Evolutionary conservation across 2,329 filamentous ascomycete genomes (phyloP).

Genomic region (Sporothrix sp.): DNA sequence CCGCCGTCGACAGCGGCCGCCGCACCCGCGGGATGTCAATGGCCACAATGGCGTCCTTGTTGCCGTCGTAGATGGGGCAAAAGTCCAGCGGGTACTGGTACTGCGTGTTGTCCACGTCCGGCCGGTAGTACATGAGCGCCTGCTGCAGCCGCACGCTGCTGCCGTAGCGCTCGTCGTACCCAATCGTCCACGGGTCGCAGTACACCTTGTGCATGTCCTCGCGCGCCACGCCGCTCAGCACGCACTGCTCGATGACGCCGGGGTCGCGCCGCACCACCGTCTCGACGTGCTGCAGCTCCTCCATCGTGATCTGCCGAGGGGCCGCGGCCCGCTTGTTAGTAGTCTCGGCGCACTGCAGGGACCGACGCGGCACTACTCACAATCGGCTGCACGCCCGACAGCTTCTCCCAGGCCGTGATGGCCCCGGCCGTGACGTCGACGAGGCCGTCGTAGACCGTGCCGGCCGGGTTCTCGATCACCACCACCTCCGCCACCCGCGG

Average conservation of each 20-base stretch:
- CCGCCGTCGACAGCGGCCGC: slow-evolving; percentile 60
- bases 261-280: slow-evolving; percentile 64
- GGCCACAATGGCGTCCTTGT: slow-evolving; percentile 66
- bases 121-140: slow-evolving; percentile 91
- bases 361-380: slow-evolving; percentile 32
- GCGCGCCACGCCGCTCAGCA: slow-evolving; percentile 66
- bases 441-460: slow-evolving; percentile 73
- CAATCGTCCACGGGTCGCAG: slow-evolving; percentile 94
- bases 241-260: slow-evolving; percentile 84
- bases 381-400: slow-evolving; percentile 72
- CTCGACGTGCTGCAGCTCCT: slow-evolving; percentile 77
- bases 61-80: slow-evolving; percentile 80
- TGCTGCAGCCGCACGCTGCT: slow-evolving; percentile 73
- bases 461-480: slow-evolving; percentile 60
- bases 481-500: slow-evolving; percentile 71
- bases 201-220: slow-evolving; percentile 93
- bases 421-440: slow-evolving; percentile 60
- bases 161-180: slow-evolving; percentile 84
- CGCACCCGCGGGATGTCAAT: slow-evolving; percentile 76
- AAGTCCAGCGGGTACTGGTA: slow-evolving; percentile 91
- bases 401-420: slow-evolving; percentile 64
- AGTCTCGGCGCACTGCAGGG: too few relatives aligned
- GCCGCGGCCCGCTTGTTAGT: too few relatives aligned
- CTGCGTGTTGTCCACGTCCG: slow-evolving; percentile 74
- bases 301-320: slow-evolving; percentile 64